Evolutionary conservation across 2,329 filamentous ascomycete genomes (phyloP).

Genomic region (Botryotinia convoluta): DNA sequence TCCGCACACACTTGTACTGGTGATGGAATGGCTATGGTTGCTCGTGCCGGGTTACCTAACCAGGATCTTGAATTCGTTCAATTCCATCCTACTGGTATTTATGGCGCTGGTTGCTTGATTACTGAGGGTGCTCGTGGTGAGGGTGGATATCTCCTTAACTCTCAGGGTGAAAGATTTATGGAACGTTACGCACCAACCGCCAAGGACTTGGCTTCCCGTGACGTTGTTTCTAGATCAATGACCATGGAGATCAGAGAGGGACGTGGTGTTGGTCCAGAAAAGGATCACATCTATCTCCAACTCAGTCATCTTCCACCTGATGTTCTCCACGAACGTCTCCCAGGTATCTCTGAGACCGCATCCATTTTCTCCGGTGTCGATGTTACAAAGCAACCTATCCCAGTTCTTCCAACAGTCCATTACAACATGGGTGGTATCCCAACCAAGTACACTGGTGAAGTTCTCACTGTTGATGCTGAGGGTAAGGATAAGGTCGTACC

Average conservation of each 20-base stretch:
- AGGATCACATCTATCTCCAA: slow-evolving; percentile 49
- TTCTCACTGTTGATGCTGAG: slow-evolving; percentile 42
- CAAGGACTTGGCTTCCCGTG: slow-evolving; percentile 48
- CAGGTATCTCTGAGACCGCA: slow-evolving; percentile 51
- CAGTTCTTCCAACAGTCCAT: slow-evolving; percentile 50
- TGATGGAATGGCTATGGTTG: slow-evolving; percentile 50
- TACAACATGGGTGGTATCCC: slow-evolving; percentile 52
- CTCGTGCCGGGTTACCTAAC: slow-evolving; percentile 47
- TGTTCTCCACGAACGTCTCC: slow-evolving; percentile 47
- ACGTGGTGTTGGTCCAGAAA: slow-evolving; percentile 45
- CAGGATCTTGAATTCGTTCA: slow-evolving; percentile 53
- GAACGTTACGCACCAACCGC: slow-evolving; percentile 51
- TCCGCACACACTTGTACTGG: slow-evolving; percentile 50
- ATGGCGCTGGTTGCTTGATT: slow-evolving; percentile 49
- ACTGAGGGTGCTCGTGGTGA: slow-evolving; percentile 51
- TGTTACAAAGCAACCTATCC: slow-evolving; percentile 48
- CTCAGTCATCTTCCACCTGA: slow-evolving; percentile 48
- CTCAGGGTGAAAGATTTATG: slow-evolving; percentile 50
- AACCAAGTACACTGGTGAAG: slow-evolving; percentile 49
- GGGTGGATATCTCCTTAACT: slow-evolving; percentile 50
- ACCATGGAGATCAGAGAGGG: slow-evolving; percentile 49
- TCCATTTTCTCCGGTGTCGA: slow-evolving; percentile 50
- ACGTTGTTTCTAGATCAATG: slow-evolving; percentile 49
- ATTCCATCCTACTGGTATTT: slow-evolving; percentile 51
- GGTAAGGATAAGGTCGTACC: slow-evolving; percentile 44